Conservation (phyloP, 179 eudicot species). For the Actinidia arguta region DNA sequence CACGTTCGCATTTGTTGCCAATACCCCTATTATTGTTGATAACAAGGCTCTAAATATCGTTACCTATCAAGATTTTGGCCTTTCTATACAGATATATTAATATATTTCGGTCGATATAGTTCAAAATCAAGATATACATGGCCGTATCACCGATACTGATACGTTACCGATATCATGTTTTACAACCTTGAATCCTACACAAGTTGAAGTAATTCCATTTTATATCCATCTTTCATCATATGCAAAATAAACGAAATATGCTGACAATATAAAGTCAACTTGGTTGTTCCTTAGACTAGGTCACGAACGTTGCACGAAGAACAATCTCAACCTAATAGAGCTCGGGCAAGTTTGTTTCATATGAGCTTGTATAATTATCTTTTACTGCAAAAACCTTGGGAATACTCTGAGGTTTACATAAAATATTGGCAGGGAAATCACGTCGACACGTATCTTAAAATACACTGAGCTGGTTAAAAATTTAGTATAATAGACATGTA, state of each 20-base stretch:
- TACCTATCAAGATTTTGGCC: too few relatives aligned
- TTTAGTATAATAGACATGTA: not conserved
- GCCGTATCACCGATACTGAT: too few relatives aligned
- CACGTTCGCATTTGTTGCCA: not conserved
- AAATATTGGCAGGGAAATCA: not conserved
- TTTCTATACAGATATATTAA: too few relatives aligned
- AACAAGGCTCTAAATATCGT: too few relatives aligned
- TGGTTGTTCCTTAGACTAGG: not conserved
- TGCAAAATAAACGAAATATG: not conserved
- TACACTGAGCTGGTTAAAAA: not conserved
- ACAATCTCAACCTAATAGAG: slow-evolving; percentile 3
- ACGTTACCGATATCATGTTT: too few relatives aligned
- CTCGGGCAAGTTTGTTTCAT: not conserved
- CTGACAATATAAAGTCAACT: not conserved
- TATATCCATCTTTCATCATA: not conserved
- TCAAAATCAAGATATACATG: too few relatives aligned
- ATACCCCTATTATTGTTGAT: not conserved
- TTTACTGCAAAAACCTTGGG: not conserved
- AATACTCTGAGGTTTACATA: not conserved
- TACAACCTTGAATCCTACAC: too few relatives aligned
- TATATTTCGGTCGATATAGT: too few relatives aligned
- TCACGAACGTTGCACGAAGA: slow-evolving; percentile 1
- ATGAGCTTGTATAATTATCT: not conserved
- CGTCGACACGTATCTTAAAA: not conserved
- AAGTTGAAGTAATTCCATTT: not conserved